A percentile compares a stretch with the other conserved stretches of the same genome.
phyloP scores from a whole-genome alignment of 2,329 filamentous ascomycete species.

The Rutstroemia sp. region DNA sequence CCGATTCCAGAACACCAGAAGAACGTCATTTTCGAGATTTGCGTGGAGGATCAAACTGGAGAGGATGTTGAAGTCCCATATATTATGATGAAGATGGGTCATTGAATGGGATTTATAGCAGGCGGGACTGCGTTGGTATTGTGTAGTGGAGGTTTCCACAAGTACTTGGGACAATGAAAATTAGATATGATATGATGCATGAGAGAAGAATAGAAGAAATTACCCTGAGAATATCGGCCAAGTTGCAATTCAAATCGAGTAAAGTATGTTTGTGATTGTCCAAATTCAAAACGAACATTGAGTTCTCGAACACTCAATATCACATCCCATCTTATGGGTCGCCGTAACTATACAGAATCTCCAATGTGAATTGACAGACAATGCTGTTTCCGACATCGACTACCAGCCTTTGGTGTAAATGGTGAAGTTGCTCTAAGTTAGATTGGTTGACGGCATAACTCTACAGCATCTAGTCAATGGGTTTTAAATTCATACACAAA shows the following conservation, averaged over 20 bases:
- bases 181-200: background rate
- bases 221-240: background rate
- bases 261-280: no score
- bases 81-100: conserved; percentile 67
- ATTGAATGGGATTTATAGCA: conserved; percentile 14
- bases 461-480: background rate
- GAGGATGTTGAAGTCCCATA: conserved; percentile 98
- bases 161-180: no score
- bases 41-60: conserved; percentile 77
- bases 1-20: conserved; percentile 83
- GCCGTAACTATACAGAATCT: no score
- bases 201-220: background rate
- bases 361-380: no score
- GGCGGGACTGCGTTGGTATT: background rate
- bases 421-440: no score
- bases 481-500: no score
- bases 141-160: background rate
- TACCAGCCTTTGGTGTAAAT: no score
- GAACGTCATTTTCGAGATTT: conserved; percentile 95
- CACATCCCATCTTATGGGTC: no score
- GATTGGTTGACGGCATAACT: background rate
- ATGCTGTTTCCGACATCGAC: no score
- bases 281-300: no score
- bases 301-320: no score
- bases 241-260: no score